Evolutionary conservation across 768 basidiomycete genomes (phyloP), one percentile per base, ranked within the genome.

Genomic region (Austroboletus eburneus): DNA sequence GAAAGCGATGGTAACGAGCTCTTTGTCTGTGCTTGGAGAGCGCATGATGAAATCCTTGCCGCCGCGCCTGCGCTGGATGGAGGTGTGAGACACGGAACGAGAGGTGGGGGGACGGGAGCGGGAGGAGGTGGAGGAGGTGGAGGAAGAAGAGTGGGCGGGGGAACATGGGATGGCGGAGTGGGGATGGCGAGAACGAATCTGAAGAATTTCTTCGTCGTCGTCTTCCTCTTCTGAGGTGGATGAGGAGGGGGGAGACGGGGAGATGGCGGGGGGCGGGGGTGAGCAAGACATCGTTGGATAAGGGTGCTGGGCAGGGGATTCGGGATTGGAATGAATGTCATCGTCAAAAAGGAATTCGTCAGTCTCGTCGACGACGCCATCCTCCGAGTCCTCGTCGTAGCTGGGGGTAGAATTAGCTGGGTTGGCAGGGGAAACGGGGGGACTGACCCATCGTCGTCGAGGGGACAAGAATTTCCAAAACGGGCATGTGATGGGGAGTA

Each of bases 341-440:
- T 65, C 65, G 29, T 53, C 63, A 42, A 67, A 51, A 45, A 59
- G 61, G 7, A 59, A 27, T 12, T 65, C 64, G 38, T 76, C 78
- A 5, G 70, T 72, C 37, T 81, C 78, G 13, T 75, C 77, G 39
- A 74, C 70, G 44, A 74, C 63, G 27, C 58, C 78, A 43, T 77
- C 75, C 54, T 85, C 85, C 27, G 80, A 74, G 57, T 85, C 82
- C 57, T 85, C 81, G 49, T 84, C 84, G 52, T 86, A 86, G 23
- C 83, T 86, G n/a, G 43, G 49, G 42, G 29, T 20, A 4, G 17
- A 1, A 17, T 51, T 5, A 51, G 48, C 3, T n/a, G 12, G 39
- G 36, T 33, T 2, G 16, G 18, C 22, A 14, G 46, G 21, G 9
- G 2, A 6, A 27, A 1, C 27, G 9, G 6, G 23, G 29, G 47